Evolutionary conservation across 2,329 filamentous ascomycete species (phyloP).

Genomic region (Capronia epimyces): DNA sequence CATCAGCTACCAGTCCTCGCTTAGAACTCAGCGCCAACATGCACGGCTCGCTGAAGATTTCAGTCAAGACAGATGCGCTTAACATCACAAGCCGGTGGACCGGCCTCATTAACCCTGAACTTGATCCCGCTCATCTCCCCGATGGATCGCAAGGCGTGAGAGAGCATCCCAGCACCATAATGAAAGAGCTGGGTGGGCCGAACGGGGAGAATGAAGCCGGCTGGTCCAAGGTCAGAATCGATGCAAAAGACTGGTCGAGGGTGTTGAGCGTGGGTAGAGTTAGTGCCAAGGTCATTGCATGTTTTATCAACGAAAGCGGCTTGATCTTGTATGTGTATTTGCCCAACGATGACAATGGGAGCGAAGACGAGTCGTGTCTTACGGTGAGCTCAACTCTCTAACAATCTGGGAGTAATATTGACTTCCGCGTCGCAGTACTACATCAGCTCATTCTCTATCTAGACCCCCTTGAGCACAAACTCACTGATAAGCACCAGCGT

Average conservation of each 20-base stretch:
- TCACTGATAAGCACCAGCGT: too few relatives aligned
- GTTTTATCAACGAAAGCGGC: slow-evolving; percentile 48
- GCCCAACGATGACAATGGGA: slow-evolving; percentile 36
- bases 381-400: slow-evolving; percentile 35
- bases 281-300: slow-evolving; percentile 87
- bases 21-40: slow-evolving; percentile 89
- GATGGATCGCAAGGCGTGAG: slow-evolving; percentile 61
- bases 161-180: slow-evolving; percentile 75
- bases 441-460: slow-evolving; percentile 39
- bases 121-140: slow-evolving; percentile 70
- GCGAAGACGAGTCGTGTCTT: slow-evolving; percentile 41
- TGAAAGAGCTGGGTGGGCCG: slow-evolving; percentile 55
- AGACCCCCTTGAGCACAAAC: background rate
- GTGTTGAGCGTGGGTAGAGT: slow-evolving; percentile 89
- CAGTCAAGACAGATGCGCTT: slow-evolving; percentile 75
- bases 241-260: slow-evolving; percentile 88
- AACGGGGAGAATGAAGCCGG: slow-evolving; percentile 66
- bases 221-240: slow-evolving; percentile 86
- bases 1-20: slow-evolving; percentile 39
- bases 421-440: slow-evolving; percentile 36
- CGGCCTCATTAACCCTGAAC: slow-evolving; percentile 76
- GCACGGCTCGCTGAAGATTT: slow-evolving; percentile 77
- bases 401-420: background rate
- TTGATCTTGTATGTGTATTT: slow-evolving; percentile 45
- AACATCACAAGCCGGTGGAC: slow-evolving; percentile 82